A percentile compares a stretch with the other conserved stretches of the same genome.
phyloP scores from a whole-genome alignment of 306 rosid genomes.

The Glycine latifolia region DNA sequence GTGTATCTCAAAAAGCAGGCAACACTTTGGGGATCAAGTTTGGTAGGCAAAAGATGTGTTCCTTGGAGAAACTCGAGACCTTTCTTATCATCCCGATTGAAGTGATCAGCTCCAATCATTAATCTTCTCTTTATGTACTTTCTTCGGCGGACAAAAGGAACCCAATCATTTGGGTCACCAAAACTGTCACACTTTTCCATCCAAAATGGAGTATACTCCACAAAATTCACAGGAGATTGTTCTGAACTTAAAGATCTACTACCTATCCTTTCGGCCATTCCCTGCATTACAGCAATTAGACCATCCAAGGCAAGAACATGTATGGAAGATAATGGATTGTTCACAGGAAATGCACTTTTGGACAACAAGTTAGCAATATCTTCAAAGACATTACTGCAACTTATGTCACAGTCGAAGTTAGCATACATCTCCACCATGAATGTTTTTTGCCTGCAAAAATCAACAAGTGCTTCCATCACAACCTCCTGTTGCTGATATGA shows the following conservation, averaged over 20 bases:
- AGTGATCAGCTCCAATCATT: constrained; percentile 92
- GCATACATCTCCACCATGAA: constrained; percentile 81
- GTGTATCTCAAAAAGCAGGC: constrained; percentile 89
- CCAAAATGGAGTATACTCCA: constrained; percentile 85
- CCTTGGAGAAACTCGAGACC: constrained; percentile 95
- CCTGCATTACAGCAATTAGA: constrained; percentile 83
- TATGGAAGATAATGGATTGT: constrained; percentile 74
- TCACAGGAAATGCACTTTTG: constrained; percentile 81
- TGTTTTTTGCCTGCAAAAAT: constrained; percentile 82
- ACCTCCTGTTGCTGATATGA: constrained; percentile 85
- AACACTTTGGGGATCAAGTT: constrained; percentile 92
- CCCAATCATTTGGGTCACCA: constrained; percentile 75
- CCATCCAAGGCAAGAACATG: constrained; percentile 86
- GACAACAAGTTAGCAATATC: constrained; percentile 73
- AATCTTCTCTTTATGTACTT: constrained; percentile 79
- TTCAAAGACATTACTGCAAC: constrained; percentile 88
- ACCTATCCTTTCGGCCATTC: constrained; percentile 85
- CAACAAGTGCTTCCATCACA: constrained; percentile 86
- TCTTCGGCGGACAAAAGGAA: constrained; percentile 76
- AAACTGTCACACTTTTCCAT: constrained; percentile 77
- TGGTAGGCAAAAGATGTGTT: constrained; percentile 82
- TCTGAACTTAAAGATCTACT: constrained; percentile 57
- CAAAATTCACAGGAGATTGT: constrained; percentile 59
- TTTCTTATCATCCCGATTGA: constrained; percentile 88
- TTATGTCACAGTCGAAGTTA: constrained; percentile 79